Evolutionary conservation across 768 basidiomycete species (phyloP).

Genomic region (Boletus reticulatus): DNA sequence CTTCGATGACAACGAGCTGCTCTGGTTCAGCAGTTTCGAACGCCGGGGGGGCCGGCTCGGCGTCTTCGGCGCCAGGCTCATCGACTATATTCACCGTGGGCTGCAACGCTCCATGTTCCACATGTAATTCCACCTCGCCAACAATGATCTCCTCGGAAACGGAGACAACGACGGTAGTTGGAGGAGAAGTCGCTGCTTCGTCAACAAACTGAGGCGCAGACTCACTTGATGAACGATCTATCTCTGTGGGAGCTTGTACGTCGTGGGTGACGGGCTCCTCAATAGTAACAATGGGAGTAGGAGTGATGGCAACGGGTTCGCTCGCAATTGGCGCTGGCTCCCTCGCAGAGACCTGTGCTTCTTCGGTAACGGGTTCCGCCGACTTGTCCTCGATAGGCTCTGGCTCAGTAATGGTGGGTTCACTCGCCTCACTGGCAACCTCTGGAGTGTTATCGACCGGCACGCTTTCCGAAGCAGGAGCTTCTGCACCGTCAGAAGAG

Average conservation of each 20-base stretch:
- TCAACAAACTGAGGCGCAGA: conserved; percentile 8
- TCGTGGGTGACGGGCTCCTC: conserved; percentile 4
- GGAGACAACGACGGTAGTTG: background rate
- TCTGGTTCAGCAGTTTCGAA: background rate
- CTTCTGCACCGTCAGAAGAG: background rate
- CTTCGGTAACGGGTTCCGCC: background rate
- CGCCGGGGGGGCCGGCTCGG: background rate
- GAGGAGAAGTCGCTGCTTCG: background rate
- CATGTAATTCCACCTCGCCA: background rate
- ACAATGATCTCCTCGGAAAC: background rate
- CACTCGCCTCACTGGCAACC: background rate
- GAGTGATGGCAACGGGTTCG: background rate
- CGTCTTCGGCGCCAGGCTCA: background rate
- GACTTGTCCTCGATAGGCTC: background rate
- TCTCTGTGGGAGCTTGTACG: conserved; percentile 2
- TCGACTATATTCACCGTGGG: background rate
- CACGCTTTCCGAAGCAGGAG: background rate
- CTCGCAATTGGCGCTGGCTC: background rate
- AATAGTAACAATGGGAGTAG: background rate
- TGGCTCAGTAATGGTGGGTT: background rate
- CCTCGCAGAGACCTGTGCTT: background rate
- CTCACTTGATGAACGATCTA: background rate
- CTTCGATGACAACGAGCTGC: background rate
- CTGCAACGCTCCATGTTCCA: background rate
- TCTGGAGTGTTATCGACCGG: background rate